These are phyloP conservation scores for Cucurbita maxima DNA, from an alignment of 306 rosid genomes.

Conservation along the genomic window DNA sequence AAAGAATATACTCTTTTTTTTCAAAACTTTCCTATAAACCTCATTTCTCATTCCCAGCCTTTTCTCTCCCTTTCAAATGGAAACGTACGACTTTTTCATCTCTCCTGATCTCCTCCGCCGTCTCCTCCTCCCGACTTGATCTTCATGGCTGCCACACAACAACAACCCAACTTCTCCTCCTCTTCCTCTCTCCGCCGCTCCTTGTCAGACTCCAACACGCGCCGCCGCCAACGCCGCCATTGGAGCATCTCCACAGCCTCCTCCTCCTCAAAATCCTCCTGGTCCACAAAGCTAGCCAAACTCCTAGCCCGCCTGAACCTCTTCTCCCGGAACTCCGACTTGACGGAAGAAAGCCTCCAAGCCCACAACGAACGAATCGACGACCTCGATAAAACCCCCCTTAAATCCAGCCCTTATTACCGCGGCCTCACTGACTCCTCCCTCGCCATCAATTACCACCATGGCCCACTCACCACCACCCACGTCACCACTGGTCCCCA, in stretches of 20 bases:
- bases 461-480: not conserved
- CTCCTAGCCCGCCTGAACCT: not conserved
- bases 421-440: constrained; percentile 1
- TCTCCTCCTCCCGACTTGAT: not conserved
- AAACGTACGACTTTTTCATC: not conserved
- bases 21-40: not conserved
- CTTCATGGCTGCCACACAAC: not conserved
- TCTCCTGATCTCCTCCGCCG: not conserved
- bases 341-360: constrained; percentile 1
- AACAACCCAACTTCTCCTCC: not conserved
- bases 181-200: not conserved
- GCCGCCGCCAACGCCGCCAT: not conserved
- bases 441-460: not conserved
- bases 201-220: not conserved
- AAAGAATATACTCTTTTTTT: too few species aligned
- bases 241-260: not conserved
- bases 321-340: not conserved
- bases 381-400: not conserved
- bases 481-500: not conserved
- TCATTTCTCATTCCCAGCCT: not conserved
- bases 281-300: not conserved
- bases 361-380: not conserved
- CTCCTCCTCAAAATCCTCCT: not conserved
- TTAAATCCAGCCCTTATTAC: constrained; percentile 18
- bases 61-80: not conserved